These are phyloP conservation scores for Apiotrichum veenhuisii DNA, from an alignment of 1,284 basidiomycete genomes.

Conservation along the genomic window DNA sequence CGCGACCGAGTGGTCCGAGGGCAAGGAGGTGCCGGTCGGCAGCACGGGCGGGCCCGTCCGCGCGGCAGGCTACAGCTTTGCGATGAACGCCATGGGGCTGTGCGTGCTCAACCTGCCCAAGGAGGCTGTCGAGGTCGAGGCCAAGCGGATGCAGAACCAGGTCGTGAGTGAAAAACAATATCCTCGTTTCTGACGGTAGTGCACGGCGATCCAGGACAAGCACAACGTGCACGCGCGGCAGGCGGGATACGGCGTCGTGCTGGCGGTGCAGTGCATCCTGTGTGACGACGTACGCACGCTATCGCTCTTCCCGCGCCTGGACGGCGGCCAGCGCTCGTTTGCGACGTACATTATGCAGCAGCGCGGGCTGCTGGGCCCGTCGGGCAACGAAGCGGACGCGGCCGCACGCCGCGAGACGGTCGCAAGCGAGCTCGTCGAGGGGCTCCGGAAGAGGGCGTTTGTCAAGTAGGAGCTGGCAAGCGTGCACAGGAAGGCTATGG, in stretches of 20 bases:
- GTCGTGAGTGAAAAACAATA: conserved; percentile 29
- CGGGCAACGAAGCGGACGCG: background rate
- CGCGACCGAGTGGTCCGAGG: background rate
- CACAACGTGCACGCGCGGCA: conserved; percentile 30
- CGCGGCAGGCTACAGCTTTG: conserved; percentile 35
- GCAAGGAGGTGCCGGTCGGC: conserved; percentile 1
- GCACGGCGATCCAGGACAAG: conserved; percentile 6
- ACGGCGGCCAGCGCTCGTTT: conserved; percentile 34
- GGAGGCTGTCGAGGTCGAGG: conserved; percentile 37
- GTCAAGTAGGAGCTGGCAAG: too few relatives aligned
- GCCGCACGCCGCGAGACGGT: conserved; percentile 2
- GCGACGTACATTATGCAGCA: conserved; percentile 42
- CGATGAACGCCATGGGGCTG: conserved; percentile 39
- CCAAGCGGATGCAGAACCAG: conserved; percentile 21
- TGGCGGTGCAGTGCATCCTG: conserved; percentile 40
- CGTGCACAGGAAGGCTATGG: too few relatives aligned
- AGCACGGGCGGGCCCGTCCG: conserved; percentile 8
- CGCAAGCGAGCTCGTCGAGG: conserved; percentile 1
- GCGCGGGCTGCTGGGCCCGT: conserved; percentile 24
- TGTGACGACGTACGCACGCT: conserved; percentile 31
- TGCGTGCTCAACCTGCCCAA: conserved; percentile 36
- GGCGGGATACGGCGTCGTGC: conserved; percentile 36
- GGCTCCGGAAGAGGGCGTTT: background rate
- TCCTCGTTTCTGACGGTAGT: conserved; percentile 12
- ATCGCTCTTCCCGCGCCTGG: conserved; percentile 30